A percentile compares a stretch with the other conserved stretches of the same genome.
phyloP scores from a whole-genome alignment of 257 asterid genomes.

The Knoxia roxburghii region DNA sequence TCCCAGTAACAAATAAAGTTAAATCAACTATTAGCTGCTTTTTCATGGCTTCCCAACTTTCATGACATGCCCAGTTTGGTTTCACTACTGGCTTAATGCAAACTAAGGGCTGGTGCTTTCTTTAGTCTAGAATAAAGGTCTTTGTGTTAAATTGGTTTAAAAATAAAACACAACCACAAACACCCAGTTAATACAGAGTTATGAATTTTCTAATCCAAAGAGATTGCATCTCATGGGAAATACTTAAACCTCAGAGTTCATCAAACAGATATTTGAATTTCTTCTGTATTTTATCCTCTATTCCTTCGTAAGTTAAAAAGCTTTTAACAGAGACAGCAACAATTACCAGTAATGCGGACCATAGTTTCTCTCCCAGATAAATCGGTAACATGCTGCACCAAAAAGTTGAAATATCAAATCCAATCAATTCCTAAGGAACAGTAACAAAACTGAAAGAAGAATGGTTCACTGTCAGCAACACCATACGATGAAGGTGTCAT shows the following conservation, averaged over 20 bases:
- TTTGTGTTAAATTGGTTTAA: neutral
- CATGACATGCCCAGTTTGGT: too few species aligned
- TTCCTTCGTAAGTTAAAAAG: neutral
- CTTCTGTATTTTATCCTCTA: neutral
- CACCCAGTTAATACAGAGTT: too few species aligned
- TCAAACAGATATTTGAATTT: neutral
- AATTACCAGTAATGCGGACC: conserved; percentile 81
- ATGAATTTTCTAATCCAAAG: too few species aligned
- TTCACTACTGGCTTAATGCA: neutral
- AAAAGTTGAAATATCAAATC: neutral
- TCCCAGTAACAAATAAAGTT: too few species aligned
- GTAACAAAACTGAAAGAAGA: neutral
- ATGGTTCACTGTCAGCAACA: neutral
- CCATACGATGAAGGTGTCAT: conserved; percentile 83
- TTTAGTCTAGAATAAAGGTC: neutral
- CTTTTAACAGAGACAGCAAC: neutral
- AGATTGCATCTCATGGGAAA: neutral
- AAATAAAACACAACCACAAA: too few species aligned
- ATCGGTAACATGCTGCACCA: conserved; percentile 84
- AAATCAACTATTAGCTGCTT: neutral
- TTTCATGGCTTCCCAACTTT: neutral
- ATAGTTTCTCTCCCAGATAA: conserved; percentile 87
- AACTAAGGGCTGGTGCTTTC: too few species aligned
- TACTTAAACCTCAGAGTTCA: neutral
- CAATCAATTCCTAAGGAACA: too few species aligned